Percentiles rank a stretch among this genome's conserved stretches.
Conservation (phyloP, 2,329 filamentous ascomycete species). For the Sodiomyces alkalinus region DNA sequence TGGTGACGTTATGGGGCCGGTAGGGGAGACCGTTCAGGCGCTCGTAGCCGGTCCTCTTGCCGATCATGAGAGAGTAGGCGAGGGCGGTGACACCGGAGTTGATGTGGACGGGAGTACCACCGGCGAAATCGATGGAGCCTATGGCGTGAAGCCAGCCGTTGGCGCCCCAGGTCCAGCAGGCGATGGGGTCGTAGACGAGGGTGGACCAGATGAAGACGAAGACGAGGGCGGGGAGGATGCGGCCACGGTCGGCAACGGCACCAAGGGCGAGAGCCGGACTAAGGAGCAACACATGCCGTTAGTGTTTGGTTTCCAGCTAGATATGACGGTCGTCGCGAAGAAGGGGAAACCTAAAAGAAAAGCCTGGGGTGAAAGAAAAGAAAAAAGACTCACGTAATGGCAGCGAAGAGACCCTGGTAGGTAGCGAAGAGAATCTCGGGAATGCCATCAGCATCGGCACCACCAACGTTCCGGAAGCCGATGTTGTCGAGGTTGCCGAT, state of each 20-base stretch:
- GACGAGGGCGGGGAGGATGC: constrained; percentile 43
- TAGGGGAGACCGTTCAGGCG: constrained; percentile 48
- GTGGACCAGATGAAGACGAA: constrained; percentile 61
- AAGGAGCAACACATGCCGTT: background rate
- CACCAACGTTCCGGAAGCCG: constrained; percentile 65
- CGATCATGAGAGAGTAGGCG: constrained; percentile 59
- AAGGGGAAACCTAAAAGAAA: too few relatives aligned
- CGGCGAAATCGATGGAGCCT: constrained; percentile 59
- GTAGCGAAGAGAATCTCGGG: constrained; percentile 76
- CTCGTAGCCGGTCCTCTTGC: constrained; percentile 49
- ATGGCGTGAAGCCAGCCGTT: constrained; percentile 57
- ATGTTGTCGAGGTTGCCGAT: constrained; percentile 72
- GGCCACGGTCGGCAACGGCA: constrained; percentile 44
- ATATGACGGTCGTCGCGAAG: too few relatives aligned
- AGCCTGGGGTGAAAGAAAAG: background rate
- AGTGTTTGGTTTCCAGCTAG: too few relatives aligned
- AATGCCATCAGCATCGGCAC: constrained; percentile 59
- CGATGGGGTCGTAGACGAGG: constrained; percentile 57
- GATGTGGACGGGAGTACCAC: constrained; percentile 62
- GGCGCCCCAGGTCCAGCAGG: constrained; percentile 65
- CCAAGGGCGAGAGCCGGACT: constrained; percentile 44
- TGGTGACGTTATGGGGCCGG: constrained; percentile 58
- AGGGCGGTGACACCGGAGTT: constrained; percentile 56
- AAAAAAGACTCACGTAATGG: constrained; percentile 55
- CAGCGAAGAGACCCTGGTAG: constrained; percentile 81